Evolutionary conservation across 2,329 filamentous ascomycete species (phyloP), one percentile per base, ranked within the genome.

Genomic region (Fusarium goolgardi): DNA sequence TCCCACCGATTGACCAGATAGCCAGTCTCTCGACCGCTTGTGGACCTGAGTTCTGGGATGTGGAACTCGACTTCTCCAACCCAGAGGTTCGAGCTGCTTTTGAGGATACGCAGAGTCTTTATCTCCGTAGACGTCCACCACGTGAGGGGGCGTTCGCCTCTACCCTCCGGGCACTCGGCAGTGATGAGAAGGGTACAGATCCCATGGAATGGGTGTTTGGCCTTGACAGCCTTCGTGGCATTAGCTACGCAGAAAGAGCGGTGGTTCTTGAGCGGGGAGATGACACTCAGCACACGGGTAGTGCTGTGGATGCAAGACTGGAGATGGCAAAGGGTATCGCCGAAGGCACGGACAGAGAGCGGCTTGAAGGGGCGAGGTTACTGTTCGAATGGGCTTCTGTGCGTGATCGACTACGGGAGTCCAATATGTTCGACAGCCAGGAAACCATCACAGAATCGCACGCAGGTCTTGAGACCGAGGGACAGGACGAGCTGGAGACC

Each of bases 121-220:
- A 89, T 73, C 88, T 97, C 6, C 87, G 91, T 20, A 85, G 91
- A 18, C 88, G 93, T 55, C 86, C 90, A 16, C 84, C 88, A 40
- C 86, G 88, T 67, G 90, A 92, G 69, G 85, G 84, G 10, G 85
- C 87, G 11, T 97, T 97, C 76, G 84, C 87, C 7, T 89, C 91
- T 0, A 93, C 93, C 0, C 83, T 97, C 16, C 85, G 90, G 4
- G 91, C 92, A 0, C 83, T 96, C 29, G 92, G 91, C 58, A 78
- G 67, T 65, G 75, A 73, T 32, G 67, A 71, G 6, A 74, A 75
- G 34, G 71, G 72, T 20, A 62, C 75, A 11, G 75, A 80, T 6
- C 82, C 91, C 1, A 86, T 95, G 73, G 88, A 91, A 64, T 95
- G 92, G 91, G 75, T 97, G 2, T 93, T 97, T 75, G 79, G 83